Conservation (phyloP, 1,284 basidiomycete genomes). For the Cryptococcus sp. region DNA sequence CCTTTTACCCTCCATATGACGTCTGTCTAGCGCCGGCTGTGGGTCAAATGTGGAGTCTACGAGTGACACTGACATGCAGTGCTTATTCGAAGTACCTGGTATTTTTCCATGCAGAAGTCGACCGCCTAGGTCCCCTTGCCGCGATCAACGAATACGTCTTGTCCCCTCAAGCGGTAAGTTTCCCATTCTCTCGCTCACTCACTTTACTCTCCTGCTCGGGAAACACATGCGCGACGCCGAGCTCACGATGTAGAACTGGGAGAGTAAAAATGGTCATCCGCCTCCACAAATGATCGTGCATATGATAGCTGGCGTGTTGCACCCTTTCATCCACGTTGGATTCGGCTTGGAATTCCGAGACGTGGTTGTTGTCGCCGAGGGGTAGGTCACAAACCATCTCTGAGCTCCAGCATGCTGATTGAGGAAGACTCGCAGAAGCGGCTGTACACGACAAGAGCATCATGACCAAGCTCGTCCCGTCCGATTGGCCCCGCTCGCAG, state of each 20-base stretch:
- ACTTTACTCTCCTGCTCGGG: not conserved
- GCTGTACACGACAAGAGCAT: conserved; percentile 48
- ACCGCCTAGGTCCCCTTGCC: conserved; percentile 47
- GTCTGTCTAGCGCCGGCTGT: conserved; percentile 16
- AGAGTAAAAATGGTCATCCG: conserved; percentile 48
- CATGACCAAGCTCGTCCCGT: conserved; percentile 12
- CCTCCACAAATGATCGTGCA: conserved; percentile 55
- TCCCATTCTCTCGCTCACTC: not conserved
- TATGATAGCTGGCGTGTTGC: conserved; percentile 51
- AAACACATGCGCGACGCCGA: too few relatives aligned
- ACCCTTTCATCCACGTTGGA: conserved; percentile 64
- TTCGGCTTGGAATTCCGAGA: conserved; percentile 60
- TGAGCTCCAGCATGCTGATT: not conserved
- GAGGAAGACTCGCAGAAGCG: conserved; percentile 53
- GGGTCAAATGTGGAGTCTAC: too few relatives aligned
- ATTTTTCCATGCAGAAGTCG: conserved; percentile 56
- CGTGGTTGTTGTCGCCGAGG: conserved; percentile 54
- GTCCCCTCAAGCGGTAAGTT: conserved; percentile 39
- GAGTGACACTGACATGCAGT: conserved; percentile 34
- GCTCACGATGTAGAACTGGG: conserved; percentile 10
- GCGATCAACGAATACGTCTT: conserved; percentile 57
- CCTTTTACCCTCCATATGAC: too few relatives aligned
- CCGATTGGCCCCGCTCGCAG: conserved; percentile 17
- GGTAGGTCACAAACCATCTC: conserved; percentile 34
- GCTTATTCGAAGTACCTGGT: conserved; percentile 54